Conservation (phyloP, 768 basidiomycete genomes). For the Dioszegia crocea region DNA sequence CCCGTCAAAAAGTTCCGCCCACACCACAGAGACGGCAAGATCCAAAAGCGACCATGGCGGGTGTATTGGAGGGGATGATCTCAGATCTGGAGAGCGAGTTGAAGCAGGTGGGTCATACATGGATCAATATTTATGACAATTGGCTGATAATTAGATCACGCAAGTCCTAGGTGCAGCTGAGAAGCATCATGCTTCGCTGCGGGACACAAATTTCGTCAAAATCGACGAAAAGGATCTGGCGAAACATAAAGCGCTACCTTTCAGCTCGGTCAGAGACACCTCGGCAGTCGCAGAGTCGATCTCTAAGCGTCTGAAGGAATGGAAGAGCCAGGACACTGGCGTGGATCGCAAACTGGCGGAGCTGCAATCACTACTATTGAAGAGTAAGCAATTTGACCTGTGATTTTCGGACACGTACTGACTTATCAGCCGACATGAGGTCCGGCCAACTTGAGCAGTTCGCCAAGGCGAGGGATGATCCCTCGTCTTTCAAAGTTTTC, state of each 20-base stretch:
- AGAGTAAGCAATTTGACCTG: conserved; percentile 36
- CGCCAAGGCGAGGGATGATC: conserved; percentile 53
- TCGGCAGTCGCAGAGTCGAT: conserved; percentile 22
- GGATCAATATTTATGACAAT: not conserved
- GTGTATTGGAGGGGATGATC: conserved; percentile 60
- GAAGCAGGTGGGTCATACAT: conserved; percentile 56
- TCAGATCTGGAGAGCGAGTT: conserved; percentile 57
- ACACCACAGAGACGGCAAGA: not conserved
- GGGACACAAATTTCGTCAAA: conserved; percentile 34
- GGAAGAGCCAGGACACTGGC: conserved; percentile 10
- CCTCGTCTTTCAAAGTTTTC: conserved; percentile 71
- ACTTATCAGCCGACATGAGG: conserved; percentile 61
- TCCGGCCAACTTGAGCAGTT: conserved; percentile 8
- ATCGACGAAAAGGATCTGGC: conserved; percentile 56
- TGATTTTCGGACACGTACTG: not conserved
- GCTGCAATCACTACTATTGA: conserved; percentile 42
- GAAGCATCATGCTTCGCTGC: conserved; percentile 43
- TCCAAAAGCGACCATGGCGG: conserved; percentile 56
- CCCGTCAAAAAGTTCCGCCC: not conserved
- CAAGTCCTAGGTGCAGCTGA: conserved; percentile 51
- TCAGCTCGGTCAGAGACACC: conserved; percentile 58
- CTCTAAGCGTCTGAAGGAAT: conserved; percentile 22
- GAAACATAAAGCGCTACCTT: conserved; percentile 59
- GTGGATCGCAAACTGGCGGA: conserved; percentile 32
- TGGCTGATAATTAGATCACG: conserved; percentile 52